These are phyloP conservation scores for Spiraea crenata DNA, from an alignment of 331 rosid genomes.

Conservation along the genomic window DNA sequence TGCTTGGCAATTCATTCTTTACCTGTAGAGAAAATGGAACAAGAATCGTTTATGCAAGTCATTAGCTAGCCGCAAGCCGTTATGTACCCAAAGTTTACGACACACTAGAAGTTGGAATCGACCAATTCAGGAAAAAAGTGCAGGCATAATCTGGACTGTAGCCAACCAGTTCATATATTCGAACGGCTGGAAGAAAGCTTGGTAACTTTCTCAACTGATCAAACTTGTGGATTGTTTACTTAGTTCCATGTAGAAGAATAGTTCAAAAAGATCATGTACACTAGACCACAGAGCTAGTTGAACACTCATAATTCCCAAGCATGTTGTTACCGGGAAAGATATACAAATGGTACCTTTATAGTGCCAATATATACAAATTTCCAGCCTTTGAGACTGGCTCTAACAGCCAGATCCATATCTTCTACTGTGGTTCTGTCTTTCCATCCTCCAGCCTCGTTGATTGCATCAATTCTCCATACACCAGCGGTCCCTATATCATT, in stretches of 20 bases:
- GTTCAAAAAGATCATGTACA: neutral
- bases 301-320: neutral
- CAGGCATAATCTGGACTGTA: neutral
- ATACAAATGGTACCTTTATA: constrained; percentile 43
- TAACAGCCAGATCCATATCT: constrained; percentile 95
- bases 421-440: constrained; percentile 95
- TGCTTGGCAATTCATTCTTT: constrained; percentile 91
- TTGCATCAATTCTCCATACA: constrained; percentile 90
- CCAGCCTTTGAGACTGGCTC: constrained; percentile 98
- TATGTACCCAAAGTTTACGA: neutral
- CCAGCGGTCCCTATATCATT: constrained; percentile 82
- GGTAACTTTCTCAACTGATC: neutral
- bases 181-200: neutral
- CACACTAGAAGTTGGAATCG: neutral
- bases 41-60: neutral
- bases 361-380: constrained; percentile 62
- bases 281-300: neutral
- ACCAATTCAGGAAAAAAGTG: neutral
- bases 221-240: neutral
- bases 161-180: neutral
- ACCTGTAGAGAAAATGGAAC: constrained; percentile 41
- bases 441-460: constrained; percentile 97
- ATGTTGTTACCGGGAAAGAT: neutral
- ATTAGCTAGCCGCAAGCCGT: no score
- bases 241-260: neutral